These are phyloP conservation scores for Porphyra umbilicalis DNA, from an alignment of 31 red algal genomes.

Conservation along the genomic window DNA sequence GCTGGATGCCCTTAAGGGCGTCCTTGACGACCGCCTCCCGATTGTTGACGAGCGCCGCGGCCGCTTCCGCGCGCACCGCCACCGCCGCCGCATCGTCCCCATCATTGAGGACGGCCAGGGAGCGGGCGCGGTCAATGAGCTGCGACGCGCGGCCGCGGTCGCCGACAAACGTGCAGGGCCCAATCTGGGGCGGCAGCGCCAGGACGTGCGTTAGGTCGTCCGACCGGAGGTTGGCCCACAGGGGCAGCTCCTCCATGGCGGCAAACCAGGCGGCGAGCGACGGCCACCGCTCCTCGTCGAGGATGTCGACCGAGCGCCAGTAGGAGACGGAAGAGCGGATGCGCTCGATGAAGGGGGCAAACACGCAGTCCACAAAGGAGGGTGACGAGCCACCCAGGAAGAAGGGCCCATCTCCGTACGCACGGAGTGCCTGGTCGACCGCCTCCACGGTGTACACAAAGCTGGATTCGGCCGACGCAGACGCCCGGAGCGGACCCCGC, in stretches of 20 bases:
- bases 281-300: slow-evolving; percentile 22
- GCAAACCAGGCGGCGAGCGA: slow-evolving; percentile 51
- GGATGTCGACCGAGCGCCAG: slow-evolving; percentile 56
- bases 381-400: slow-evolving; percentile 34
- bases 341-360: slow-evolving; percentile 46
- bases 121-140: slow-evolving; percentile 25
- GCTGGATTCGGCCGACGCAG: slow-evolving; percentile 6
- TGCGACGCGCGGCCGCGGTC: slow-evolving; percentile 17
- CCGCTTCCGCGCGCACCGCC: slow-evolving; percentile 29
- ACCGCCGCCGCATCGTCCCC: slow-evolving; percentile 14
- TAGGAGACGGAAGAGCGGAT: slow-evolving; percentile 37
- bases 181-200: slow-evolving; percentile 63
- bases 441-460: slow-evolving; percentile 39
- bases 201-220: slow-evolving; percentile 68
- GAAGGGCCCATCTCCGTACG: slow-evolving; percentile 36
- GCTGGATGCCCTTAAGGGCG: slow-evolving; percentile 15
- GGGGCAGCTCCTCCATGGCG: slow-evolving; percentile 31
- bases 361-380: slow-evolving; percentile 53
- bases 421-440: slow-evolving; percentile 30
- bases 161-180: slow-evolving; percentile 31
- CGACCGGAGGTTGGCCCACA: slow-evolving; percentile 20
- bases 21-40: slow-evolving; percentile 34
- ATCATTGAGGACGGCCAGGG: slow-evolving; percentile 34
- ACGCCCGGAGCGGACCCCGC: slow-evolving; percentile 18
- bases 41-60: slow-evolving; percentile 29